Evolutionary conservation across 768 basidiomycete genomes (phyloP).

Genomic region (Collybiopsis luxurians): DNA sequence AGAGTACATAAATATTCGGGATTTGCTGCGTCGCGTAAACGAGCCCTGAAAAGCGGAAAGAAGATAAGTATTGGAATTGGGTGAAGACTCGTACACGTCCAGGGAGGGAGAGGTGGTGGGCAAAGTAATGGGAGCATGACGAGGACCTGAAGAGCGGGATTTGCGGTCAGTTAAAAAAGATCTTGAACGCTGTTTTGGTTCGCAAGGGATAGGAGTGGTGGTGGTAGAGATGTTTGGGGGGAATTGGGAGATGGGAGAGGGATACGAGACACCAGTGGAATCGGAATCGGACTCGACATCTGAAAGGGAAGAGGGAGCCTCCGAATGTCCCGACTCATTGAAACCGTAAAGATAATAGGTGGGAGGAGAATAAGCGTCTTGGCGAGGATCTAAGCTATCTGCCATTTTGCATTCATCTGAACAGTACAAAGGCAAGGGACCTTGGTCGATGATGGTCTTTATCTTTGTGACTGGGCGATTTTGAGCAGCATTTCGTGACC

Average conservation of each 20-base stretch:
- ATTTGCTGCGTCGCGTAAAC: conserved; percentile 54
- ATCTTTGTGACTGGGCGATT: conserved; percentile 36
- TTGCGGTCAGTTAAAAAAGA: conserved; percentile 10
- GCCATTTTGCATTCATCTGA: conserved; percentile 70
- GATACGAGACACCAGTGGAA: conserved; percentile 6
- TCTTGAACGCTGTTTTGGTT: conserved; percentile 2
- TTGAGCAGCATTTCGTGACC: no score
- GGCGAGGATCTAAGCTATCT: conserved; percentile 43
- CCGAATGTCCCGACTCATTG: conserved; percentile 38
- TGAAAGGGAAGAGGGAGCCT: conserved; percentile 30
- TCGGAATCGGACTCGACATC: conserved; percentile 20
- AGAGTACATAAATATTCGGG: conserved; percentile 38
- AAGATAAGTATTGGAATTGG: conserved; percentile 38
- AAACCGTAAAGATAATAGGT: conserved; percentile 35
- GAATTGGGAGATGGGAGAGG: conserved; percentile 11
- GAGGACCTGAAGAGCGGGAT: conserved; percentile 33
- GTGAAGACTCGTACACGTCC: conserved; percentile 18
- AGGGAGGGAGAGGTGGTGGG: conserved; percentile 20
- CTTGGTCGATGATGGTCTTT: conserved; percentile 75
- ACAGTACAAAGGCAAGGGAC: conserved; percentile 81
- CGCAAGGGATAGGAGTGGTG: neutral
- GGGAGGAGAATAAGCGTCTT: conserved; percentile 37
- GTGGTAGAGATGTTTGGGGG: no score
- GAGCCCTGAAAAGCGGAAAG: conserved; percentile 55
- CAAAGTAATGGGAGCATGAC: conserved; percentile 46